Evolutionary conservation across 148 eudicot genomes (phyloP).

Genomic region (Vaccinium vitisidaea): DNA sequence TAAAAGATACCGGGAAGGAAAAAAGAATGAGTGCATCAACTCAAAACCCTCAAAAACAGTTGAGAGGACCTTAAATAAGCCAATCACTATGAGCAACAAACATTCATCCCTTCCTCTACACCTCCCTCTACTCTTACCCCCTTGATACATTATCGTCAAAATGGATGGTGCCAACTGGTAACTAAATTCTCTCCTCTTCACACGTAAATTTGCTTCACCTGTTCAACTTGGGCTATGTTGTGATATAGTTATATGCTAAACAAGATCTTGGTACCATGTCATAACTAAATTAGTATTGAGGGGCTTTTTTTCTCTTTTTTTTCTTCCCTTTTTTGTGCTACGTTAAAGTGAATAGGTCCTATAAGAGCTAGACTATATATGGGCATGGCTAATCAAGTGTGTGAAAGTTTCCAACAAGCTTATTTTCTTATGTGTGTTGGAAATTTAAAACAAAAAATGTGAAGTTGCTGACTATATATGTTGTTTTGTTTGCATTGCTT

Average conservation of each 20-base stretch:
- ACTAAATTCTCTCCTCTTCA: neutral
- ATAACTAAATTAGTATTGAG: neutral
- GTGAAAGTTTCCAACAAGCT: neutral
- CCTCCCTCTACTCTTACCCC: neutral
- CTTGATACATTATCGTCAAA: neutral
- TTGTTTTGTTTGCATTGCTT: too few relatives aligned
- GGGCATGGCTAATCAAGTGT: neutral
- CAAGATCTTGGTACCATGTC: neutral
- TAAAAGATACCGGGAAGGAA: neutral
- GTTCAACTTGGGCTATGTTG: neutral
- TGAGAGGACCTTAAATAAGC: neutral
- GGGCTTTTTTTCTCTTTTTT: neutral
- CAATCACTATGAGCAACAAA: neutral
- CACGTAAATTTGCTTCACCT: neutral
- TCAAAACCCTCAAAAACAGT: neutral
- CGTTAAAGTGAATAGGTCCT: neutral
- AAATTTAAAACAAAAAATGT: too few relatives aligned
- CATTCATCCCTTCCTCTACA: neutral
- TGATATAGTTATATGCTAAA: neutral
- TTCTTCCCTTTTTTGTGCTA: neutral
- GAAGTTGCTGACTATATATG: too few relatives aligned
- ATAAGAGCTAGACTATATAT: neutral
- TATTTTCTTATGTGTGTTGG: neutral
- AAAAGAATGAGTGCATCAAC: neutral
- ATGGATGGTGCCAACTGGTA: neutral